Percentiles rank a stretch among this genome's conserved stretches.
Evolutionary conservation across 441 rosid species (phyloP).

Genomic region (Erodium texanum): DNA sequence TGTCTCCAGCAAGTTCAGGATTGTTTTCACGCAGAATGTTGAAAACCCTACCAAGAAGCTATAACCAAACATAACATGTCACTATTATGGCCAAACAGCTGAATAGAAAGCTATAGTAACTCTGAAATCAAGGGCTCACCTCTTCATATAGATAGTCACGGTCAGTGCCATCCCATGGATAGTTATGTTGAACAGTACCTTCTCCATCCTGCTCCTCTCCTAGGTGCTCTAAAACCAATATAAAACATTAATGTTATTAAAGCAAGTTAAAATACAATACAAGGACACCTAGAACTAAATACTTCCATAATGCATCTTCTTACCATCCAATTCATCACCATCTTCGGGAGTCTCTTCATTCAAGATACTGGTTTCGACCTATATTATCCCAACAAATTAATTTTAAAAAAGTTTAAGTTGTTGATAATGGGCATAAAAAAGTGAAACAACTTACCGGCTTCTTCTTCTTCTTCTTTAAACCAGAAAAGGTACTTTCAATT

Average conservation of each 20-base stretch:
- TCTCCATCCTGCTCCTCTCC: conserved; percentile 50
- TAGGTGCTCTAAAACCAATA: conserved; percentile 27
- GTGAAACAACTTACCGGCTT: conserved; percentile 37
- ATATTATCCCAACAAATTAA: too few species aligned
- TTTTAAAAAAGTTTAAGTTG: too few species aligned
- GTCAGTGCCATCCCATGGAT: conserved; percentile 80
- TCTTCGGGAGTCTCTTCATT: conserved; percentile 45
- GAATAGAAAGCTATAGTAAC: neutral
- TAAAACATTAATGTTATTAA: neutral
- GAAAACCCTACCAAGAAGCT: conserved; percentile 72
- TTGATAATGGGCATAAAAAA: too few species aligned
- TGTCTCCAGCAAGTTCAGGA: conserved; percentile 62
- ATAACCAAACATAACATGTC: conserved; percentile 10
- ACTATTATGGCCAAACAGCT: neutral
- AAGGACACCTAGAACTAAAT: neutral
- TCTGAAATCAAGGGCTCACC: conserved; percentile 27
- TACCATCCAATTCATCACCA: conserved; percentile 59
- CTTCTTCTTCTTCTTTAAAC: conserved; percentile 94
- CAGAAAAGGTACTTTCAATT: conserved; percentile 57
- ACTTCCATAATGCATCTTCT: conserved; percentile 8
- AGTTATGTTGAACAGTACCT: conserved; percentile 32
- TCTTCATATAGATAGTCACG: conserved; percentile 71
- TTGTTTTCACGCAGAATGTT: conserved; percentile 65
- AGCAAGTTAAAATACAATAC: neutral
- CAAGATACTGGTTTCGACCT: conserved; percentile 39